Evolutionary conservation across 768 basidiomycete genomes (phyloP), one percentile per base, ranked within the genome.

Genomic region (Grammothele lineata): DNA sequence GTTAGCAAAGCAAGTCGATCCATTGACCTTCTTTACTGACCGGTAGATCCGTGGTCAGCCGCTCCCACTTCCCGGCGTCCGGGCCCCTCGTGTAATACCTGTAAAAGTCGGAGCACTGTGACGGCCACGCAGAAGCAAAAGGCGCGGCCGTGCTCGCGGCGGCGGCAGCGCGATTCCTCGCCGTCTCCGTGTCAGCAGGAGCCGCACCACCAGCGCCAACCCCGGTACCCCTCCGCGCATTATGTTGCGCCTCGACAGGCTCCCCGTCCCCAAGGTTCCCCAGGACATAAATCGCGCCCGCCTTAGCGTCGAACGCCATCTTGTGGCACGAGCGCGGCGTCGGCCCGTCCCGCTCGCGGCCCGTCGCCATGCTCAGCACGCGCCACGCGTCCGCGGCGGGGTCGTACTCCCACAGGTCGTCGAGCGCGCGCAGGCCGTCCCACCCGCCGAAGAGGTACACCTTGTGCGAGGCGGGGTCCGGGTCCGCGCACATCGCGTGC

Each of bases 391-490:
- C 77, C 8, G 73, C 67, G 25, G 66, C 68, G 58, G 87, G 74
- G 51, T 72, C 71, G 58, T 86, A 90, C 34, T 73, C 70, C 88
- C 88, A 91, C 51, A 90, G 84, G 61, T 92, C 88, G 57, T 86
- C 83, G 24, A 91, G 66, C 40, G 78, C 81, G 49, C 76, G 80
- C 45, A 78, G 64, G 1, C 89, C 87, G 50, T 88, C 78, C 80
- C 83, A 91, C 0, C 89, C 89, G 1, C 88, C 89, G 44, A 88
- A 79, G 18, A 91, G 72, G 59, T 90, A 90, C 23, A 91, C 78
- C 36, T 75, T 63, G 5, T 14, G 27, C 27, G 27, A 7, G 15
- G 77, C 76, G 32, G 77, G 72, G 7, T 74, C 69, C 19, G 74
- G 66, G 57, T 90, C 87, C 52, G 89, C 78, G 55, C 85, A 88